Base-by-base conservation (phyloP, 2,329 filamentous ascomycete species). In the Lomentospora prolificans region DNA sequence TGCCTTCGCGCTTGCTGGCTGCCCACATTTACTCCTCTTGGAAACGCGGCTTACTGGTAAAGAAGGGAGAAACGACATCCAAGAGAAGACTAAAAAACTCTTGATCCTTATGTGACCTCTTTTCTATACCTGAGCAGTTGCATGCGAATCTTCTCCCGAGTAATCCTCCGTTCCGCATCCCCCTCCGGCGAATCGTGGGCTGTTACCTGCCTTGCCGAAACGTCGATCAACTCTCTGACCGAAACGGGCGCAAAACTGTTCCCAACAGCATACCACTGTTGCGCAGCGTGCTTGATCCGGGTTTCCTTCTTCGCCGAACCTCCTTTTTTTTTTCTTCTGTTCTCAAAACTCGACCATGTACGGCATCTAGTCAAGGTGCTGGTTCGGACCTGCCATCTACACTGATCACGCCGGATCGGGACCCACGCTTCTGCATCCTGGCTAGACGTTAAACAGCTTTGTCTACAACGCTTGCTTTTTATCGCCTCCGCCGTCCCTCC, bases 171-270 rank as follows among this genome's bases (percentile, higher is more conserved):
- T 41, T 41, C n/a, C 36, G 36, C n/a, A 33, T n/a, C 5, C 12
- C 24, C 25, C 28, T 28, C 48, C 14, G 12, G 22, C 17, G 53
- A 50, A 55, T 27, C 53, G 41, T 46, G 41, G 22, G 12, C 30
- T 52, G 12, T 52, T 27, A 36, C 28, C 30, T 52, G 7, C 50
- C 30, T 30, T 55, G 53, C 53, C 53, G 53, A 55, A 51, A 51
- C 53, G 53, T 50, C 53, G 53, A 51, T 55, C 53, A 50, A 17
- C 28, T 30, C 44, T 22, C 44, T 46, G 3, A 17, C 33, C 14
- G 22, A 55, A 50, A 51, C 53, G 53, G 30, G 53, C 46, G 53
- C 30, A 31, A 51, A 55, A 27, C 46, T 19, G 46, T 27, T 28
- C 33, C 25, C 24, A 30, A 24, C 22, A 48, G 44, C 22, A 48